Conservation (phyloP, 78 protist species). For the Cavenderia fasciculata region DNA sequence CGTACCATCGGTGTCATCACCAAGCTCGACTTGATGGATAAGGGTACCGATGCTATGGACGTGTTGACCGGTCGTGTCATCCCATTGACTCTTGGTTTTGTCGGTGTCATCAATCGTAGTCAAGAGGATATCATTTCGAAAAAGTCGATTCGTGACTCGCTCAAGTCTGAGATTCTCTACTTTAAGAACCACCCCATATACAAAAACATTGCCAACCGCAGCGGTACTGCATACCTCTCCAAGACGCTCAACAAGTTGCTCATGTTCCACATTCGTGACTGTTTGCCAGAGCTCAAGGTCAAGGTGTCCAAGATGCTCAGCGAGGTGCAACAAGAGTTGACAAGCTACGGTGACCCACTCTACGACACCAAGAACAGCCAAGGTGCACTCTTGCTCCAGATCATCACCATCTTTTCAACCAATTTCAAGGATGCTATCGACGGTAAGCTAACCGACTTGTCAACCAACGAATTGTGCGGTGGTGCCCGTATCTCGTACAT, state of each 20-base stretch:
- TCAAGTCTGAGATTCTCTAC: slow-evolving; percentile 87
- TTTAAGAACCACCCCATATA: slow-evolving; percentile 93
- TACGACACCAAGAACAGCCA: slow-evolving; percentile 76
- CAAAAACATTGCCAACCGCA: slow-evolving; percentile 70
- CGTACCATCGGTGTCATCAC: slow-evolving; percentile 98
- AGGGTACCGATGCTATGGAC: slow-evolving; percentile 96
- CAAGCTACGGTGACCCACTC: slow-evolving; percentile 82
- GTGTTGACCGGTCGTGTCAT: slow-evolving; percentile 87
- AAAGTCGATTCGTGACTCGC: slow-evolving; percentile 88
- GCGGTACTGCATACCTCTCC: slow-evolving; percentile 91
- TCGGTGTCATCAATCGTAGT: slow-evolving; percentile 89
- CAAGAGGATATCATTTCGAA: slow-evolving; percentile 89
- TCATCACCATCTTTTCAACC: slow-evolving; percentile 78
- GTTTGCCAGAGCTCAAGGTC: slow-evolving; percentile 81
- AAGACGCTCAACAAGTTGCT: slow-evolving; percentile 84
- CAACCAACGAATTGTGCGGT: slow-evolving; percentile 83
- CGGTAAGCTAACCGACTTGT: slow-evolving; percentile 78
- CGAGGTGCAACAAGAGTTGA: slow-evolving; percentile 65
- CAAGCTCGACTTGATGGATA: slow-evolving; percentile 98
- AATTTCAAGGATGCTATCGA: slow-evolving; percentile 83
- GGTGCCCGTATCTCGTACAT: slow-evolving; percentile 97
- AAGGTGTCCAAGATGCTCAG: slow-evolving; percentile 59
- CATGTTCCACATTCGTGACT: slow-evolving; percentile 87
- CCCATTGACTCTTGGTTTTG: slow-evolving; percentile 88
- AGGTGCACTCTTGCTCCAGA: slow-evolving; percentile 87